phyloP scores from a whole-genome alignment of 192 early-diverging fungal species.

The Umbelopsis ramanniana region DNA sequence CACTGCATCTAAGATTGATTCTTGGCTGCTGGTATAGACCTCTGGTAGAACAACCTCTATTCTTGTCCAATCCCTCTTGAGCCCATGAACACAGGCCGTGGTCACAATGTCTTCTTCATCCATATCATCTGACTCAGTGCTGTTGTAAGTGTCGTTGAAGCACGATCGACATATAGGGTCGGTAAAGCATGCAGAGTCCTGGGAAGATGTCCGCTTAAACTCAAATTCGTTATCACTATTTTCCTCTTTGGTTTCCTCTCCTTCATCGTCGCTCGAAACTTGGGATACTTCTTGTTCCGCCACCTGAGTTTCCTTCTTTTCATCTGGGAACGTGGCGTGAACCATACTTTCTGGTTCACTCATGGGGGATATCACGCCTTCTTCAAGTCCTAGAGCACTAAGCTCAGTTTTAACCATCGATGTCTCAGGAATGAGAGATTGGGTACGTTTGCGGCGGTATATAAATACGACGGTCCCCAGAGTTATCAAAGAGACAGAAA shows the following conservation, averaged over 20 bases:
- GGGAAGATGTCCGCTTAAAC: background rate
- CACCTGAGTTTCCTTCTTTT: background rate
- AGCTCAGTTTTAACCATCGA: background rate
- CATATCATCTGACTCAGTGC: background rate
- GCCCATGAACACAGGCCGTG: background rate
- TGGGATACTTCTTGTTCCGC: background rate
- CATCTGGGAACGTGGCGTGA: background rate
- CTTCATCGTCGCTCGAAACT: background rate
- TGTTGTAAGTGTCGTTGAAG: background rate
- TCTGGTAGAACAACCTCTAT: conserved; percentile 6
- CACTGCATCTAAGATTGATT: conserved; percentile 10
- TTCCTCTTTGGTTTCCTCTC: background rate
- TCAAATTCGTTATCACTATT: background rate
- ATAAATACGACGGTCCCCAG: background rate
- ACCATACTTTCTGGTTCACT: background rate
- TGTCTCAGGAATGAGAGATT: background rate
- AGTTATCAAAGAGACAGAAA: background rate
- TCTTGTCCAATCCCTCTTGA: conserved; percentile 10
- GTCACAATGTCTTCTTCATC: background rate
- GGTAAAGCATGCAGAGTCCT: conserved; percentile 16
- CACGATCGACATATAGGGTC: background rate
- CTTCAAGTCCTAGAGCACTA: background rate
- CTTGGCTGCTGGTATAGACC: conserved; percentile 12
- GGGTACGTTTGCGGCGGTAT: background rate
- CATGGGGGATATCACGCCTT: background rate